Percentiles rank a stretch among this genome's conserved stretches.
phyloP scores from a whole-genome alignment of 495 filamentous ascomycete genomes.

The Bombardia bombarda region DNA sequence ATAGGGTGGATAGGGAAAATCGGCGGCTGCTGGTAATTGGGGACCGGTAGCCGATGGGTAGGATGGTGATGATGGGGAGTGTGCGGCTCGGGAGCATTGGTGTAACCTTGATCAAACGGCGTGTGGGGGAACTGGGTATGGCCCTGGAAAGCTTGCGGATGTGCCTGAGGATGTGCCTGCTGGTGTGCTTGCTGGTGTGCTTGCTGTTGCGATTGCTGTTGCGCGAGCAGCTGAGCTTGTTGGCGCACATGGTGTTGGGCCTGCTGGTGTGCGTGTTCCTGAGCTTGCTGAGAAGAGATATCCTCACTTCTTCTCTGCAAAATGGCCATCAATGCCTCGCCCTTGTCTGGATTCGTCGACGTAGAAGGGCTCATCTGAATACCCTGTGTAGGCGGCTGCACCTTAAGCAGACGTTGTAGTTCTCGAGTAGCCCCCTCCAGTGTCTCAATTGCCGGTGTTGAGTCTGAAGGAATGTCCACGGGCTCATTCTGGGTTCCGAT shows the following conservation, averaged over 20 bases:
- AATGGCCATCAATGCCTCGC: conserved; percentile 24
- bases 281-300: conserved; percentile 13
- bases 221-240: no score
- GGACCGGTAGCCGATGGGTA: conserved; percentile 23
- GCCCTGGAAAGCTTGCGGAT: background rate
- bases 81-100: conserved; percentile 24
- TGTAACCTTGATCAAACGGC: conserved; percentile 33
- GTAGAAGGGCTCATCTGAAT: conserved; percentile 23
- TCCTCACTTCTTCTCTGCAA: conserved; percentile 20
- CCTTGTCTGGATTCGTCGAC: conserved; percentile 20
- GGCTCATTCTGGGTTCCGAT: conserved; percentile 22
- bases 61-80: conserved; percentile 35
- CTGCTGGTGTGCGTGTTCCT: conserved; percentile 3
- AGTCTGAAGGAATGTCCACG: conserved; percentile 4
- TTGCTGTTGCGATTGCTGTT: no score
- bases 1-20: conserved; percentile 32
- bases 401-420: conserved; percentile 56
- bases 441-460: conserved; percentile 26
- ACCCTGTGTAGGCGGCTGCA: conserved; percentile 43
- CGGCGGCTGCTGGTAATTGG: conserved; percentile 34
- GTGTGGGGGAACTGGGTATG: conserved; percentile 23
- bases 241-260: no score
- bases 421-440: conserved; percentile 53
- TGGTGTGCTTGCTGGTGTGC: conserved; percentile 1
- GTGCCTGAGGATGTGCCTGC: background rate